A percentile compares a stretch with the other conserved stretches of the same genome.
phyloP scores from a whole-genome alignment of 2,329 filamentous ascomycete species.

The Fusarium scirpi region DNA sequence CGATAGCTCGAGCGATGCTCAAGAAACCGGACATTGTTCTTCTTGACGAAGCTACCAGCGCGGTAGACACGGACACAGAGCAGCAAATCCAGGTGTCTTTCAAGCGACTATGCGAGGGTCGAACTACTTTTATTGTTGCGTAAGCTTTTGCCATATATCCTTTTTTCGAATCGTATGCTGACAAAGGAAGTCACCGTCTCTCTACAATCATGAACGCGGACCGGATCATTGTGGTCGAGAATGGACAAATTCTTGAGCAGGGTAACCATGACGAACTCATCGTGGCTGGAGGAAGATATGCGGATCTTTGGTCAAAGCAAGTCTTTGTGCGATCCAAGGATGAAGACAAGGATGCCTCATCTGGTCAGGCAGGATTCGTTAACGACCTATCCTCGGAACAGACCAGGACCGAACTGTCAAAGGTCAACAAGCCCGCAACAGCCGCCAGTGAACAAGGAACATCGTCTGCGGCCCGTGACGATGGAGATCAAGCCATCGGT shows the following conservation, averaged over 20 bases:
- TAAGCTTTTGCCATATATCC: slow-evolving; percentile 50
- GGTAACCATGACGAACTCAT: slow-evolving; percentile 72
- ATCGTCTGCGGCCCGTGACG: slow-evolving; percentile 32
- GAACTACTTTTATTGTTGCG: slow-evolving; percentile 76
- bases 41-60: slow-evolving; percentile 83
- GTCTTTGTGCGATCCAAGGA: slow-evolving; percentile 65
- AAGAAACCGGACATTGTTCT: slow-evolving; percentile 81
- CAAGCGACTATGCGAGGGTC: slow-evolving; percentile 66
- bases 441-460: slow-evolving; percentile 44
- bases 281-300: slow-evolving; percentile 69
- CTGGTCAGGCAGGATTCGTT: slow-evolving; percentile 46
- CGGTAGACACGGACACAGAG: slow-evolving; percentile 78
- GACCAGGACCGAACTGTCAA: slow-evolving; percentile 52
- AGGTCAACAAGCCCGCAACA: slow-evolving; percentile 49
- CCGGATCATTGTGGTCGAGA: slow-evolving; percentile 72
- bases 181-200: slow-evolving; percentile 67
- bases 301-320: slow-evolving; percentile 74
- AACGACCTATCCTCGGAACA: slow-evolving; percentile 55
- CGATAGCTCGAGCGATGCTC: slow-evolving; percentile 77
- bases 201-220: slow-evolving; percentile 79
- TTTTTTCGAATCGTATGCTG: slow-evolving; percentile 1
- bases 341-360: slow-evolving; percentile 40
- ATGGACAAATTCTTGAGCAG: slow-evolving; percentile 72
- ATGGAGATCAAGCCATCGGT: slow-evolving; percentile 47
- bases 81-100: slow-evolving; percentile 74